A percentile compares a stretch with the other conserved stretches of the same genome.
Conservation (phyloP, 176 grass and related monocot species). For the Eleusine indica region DNA sequence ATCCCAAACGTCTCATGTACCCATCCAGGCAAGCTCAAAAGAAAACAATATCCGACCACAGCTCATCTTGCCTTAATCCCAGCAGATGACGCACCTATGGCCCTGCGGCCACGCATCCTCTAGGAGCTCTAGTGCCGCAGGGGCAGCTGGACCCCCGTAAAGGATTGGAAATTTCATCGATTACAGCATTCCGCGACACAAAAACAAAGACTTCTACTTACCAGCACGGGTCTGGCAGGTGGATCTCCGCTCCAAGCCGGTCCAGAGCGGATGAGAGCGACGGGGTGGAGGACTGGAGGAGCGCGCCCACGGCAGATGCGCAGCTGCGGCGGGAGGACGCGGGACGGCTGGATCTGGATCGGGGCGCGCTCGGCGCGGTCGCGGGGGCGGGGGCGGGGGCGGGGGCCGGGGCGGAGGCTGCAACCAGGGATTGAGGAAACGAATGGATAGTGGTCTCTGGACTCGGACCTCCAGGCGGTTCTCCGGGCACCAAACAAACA, state of each 20-base stretch:
- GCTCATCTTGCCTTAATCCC: not conserved
- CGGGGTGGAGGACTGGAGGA: not conserved
- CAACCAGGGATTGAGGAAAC: not conserved
- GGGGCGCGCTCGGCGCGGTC: not conserved
- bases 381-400: not conserved
- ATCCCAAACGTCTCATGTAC: not conserved
- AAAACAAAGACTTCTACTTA: not conserved
- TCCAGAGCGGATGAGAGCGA: not conserved
- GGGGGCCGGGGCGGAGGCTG: not conserved
- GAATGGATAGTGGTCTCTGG: not conserved
- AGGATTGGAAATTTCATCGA: not conserved
- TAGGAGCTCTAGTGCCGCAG: not conserved
- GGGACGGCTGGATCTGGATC: conserved; percentile 4
- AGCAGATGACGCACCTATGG: not conserved
- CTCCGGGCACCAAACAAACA: not conserved
- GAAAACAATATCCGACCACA: not conserved
- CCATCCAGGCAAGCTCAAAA: not conserved
- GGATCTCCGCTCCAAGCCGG: not conserved
- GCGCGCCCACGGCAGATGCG: not conserved
- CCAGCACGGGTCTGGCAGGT: not conserved
- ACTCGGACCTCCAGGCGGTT: not conserved
- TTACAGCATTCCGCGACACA: not conserved
- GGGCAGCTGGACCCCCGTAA: not conserved
- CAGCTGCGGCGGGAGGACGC: not conserved
- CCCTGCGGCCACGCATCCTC: not conserved